A percentile compares a stretch with the other conserved stretches of the same genome.
These are phyloP conservation scores for Psilocybe azurescens DNA, from an alignment of 768 basidiomycete species.

Conservation along the genomic window DNA sequence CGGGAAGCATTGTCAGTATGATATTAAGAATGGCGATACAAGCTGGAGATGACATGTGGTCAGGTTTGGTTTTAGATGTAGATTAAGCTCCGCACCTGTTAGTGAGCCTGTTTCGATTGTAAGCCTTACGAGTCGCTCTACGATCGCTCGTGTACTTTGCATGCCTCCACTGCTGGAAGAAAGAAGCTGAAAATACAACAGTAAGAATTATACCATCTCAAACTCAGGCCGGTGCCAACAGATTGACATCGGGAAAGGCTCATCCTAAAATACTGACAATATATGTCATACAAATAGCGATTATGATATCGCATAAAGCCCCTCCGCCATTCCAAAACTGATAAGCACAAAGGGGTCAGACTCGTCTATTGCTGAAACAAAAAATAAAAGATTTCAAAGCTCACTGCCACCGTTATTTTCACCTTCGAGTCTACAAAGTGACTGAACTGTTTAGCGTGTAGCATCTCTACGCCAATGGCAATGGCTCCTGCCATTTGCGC, in stretches of 20 bases:
- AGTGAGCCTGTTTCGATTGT: conserved; percentile 5
- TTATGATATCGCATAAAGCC: conserved; percentile 3
- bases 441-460: conserved; percentile 1
- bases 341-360: neutral
- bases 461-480: neutral
- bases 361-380: neutral
- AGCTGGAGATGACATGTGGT: neutral
- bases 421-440: neutral
- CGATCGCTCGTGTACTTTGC: neutral
- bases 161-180: neutral
- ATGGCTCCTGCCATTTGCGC: conserved; percentile 2
- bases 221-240: no score
- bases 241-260: no score
- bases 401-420: neutral
- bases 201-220: no score
- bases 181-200: neutral
- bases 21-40: conserved; percentile 2
- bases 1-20: neutral
- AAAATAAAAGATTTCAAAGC: neutral
- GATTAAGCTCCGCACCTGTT: neutral
- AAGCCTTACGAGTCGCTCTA: conserved; percentile 1
- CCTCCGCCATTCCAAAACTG: conserved; percentile 5
- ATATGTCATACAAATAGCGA: conserved; percentile 3
- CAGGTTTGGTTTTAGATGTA: neutral
- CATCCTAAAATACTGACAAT: conserved; percentile 1